phyloP scores from a whole-genome alignment of 108 stramenopile genomes.

The Cyclostephanos invisitatus region DNA sequence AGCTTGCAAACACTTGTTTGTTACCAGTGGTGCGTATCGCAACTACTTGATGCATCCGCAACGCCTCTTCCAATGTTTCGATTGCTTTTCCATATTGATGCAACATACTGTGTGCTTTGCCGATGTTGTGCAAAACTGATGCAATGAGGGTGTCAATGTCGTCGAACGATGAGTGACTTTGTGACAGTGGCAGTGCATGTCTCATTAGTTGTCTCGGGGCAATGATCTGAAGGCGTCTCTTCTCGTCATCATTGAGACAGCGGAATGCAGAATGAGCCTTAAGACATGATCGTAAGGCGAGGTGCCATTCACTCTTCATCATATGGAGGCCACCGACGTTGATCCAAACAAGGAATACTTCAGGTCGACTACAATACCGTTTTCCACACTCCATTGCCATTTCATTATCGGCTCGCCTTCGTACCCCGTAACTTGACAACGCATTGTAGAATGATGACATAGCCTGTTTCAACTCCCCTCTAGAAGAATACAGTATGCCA shows the following conservation, averaged over 20 bases:
- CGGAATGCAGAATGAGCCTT: slow-evolving; percentile 43
- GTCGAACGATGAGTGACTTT: slow-evolving; percentile 10
- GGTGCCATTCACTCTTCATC: slow-evolving; percentile 42
- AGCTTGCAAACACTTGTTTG: neutral
- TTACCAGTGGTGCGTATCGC: slow-evolving; percentile 23
- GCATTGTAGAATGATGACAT: slow-evolving; percentile 45
- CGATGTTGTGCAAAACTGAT: slow-evolving; percentile 42
- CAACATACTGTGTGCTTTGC: slow-evolving; percentile 44
- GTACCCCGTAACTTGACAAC: slow-evolving; percentile 47
- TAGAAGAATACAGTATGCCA: slow-evolving; percentile 37
- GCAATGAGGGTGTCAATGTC: slow-evolving; percentile 32
- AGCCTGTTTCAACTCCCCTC: slow-evolving; percentile 39
- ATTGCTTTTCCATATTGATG: slow-evolving; percentile 51
- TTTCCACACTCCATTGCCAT: slow-evolving; percentile 14
- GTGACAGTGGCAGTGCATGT: slow-evolving; percentile 10
- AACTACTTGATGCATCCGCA: slow-evolving; percentile 39
- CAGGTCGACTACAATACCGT: slow-evolving; percentile 15
- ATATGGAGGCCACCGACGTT: slow-evolving; percentile 47
- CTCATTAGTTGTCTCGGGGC: slow-evolving; percentile 31
- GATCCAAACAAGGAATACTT: slow-evolving; percentile 48
- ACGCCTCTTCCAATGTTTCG: slow-evolving; percentile 43
- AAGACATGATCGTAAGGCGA: slow-evolving; percentile 41
- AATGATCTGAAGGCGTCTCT: slow-evolving; percentile 12
- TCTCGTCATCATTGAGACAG: slow-evolving; percentile 25
- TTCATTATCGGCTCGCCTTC: slow-evolving; percentile 5